These are phyloP conservation scores for Kluyveromyces lactis DNA, from an alignment of 805 yeast genomes.

Conservation along the genomic window DNA sequence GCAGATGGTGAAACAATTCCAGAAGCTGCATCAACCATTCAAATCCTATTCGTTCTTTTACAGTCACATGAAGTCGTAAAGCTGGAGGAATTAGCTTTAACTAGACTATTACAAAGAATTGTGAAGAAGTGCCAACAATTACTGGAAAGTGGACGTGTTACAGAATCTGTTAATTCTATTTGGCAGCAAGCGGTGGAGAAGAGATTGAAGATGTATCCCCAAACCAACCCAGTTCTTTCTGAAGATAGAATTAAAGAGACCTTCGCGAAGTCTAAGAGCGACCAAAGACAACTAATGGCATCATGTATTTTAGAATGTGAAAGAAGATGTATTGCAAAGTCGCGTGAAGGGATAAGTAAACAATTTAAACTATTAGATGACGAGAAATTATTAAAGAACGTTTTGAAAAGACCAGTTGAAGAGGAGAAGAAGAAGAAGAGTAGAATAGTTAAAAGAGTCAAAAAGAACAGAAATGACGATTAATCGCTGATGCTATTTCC, in stretches of 20 bases:
- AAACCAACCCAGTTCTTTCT: not conserved
- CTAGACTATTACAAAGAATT: slow-evolving; percentile 37
- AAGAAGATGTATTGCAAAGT: slow-evolving; percentile 37
- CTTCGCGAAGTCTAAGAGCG: slow-evolving; percentile 18
- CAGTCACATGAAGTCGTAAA: slow-evolving; percentile 20
- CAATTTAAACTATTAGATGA: slow-evolving; percentile 45
- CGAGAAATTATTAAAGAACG: slow-evolving; percentile 48
- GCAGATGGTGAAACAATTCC: slow-evolving; percentile 47
- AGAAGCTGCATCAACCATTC: slow-evolving; percentile 49
- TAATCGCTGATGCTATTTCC: too few relatives aligned
- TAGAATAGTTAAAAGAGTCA: slow-evolving; percentile 19
- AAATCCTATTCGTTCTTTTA: slow-evolving; percentile 37
- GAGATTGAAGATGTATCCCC: slow-evolving; percentile 43
- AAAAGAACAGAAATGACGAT: not conserved
- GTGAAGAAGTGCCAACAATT: slow-evolving; percentile 55
- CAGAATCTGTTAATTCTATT: slow-evolving; percentile 27
- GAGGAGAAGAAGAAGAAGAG: slow-evolving; percentile 22
- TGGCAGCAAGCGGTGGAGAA: slow-evolving; percentile 22
- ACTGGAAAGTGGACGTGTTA: slow-evolving; percentile 42
- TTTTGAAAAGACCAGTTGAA: slow-evolving; percentile 42
- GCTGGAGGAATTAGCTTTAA: slow-evolving; percentile 15
- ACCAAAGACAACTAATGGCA: slow-evolving; percentile 38
- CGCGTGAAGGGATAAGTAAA: slow-evolving; percentile 22
- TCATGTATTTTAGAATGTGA: slow-evolving; percentile 50
- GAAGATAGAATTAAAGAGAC: slow-evolving; percentile 13